phyloP scores from a whole-genome alignment of 495 filamentous ascomycete species.

The Neurospora hispaniola region DNA sequence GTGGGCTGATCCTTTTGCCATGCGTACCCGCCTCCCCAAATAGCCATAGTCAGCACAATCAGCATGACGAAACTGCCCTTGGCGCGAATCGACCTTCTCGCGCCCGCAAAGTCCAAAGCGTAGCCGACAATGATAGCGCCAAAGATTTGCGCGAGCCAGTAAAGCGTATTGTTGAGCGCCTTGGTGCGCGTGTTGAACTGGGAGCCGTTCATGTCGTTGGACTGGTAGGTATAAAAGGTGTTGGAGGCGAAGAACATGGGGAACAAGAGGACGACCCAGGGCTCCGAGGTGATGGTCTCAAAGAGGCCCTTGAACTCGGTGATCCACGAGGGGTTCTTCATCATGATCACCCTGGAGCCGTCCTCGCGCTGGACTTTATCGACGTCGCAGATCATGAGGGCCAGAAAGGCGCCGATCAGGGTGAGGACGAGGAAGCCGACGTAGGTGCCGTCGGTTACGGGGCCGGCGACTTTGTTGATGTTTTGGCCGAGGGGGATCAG shows the following conservation, averaged over 20 bases:
- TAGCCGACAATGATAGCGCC: constrained; percentile 72
- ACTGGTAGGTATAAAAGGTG: constrained; percentile 69
- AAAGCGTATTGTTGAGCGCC: constrained; percentile 73
- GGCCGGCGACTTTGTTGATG: constrained; percentile 48
- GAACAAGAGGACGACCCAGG: constrained; percentile 76
- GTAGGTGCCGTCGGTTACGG: constrained; percentile 78
- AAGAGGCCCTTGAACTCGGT: constrained; percentile 70
- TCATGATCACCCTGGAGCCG: constrained; percentile 64
- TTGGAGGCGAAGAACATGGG: constrained; percentile 79
- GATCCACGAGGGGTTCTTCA: constrained; percentile 76
- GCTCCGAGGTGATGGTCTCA: constrained; percentile 59
- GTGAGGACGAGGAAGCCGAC: constrained; percentile 86
- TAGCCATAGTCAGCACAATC: constrained; percentile 62
- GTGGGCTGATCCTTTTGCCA: constrained; percentile 54
- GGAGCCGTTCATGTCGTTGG: constrained; percentile 51
- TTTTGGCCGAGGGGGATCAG: constrained; percentile 77
- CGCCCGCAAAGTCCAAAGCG: constrained; percentile 52
- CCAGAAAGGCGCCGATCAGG: constrained; percentile 59
- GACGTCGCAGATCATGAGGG: constrained; percentile 64
- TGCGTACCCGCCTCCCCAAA: constrained; percentile 84
- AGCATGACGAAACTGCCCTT: constrained; percentile 57
- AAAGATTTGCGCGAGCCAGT: constrained; percentile 82
- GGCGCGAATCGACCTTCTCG: constrained; percentile 65
- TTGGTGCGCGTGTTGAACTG: constrained; percentile 77
- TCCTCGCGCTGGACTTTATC: constrained; percentile 69